These are phyloP conservation scores for Syzygium grande DNA, from an alignment of 345 rosid genomes.

Conservation along the genomic window DNA sequence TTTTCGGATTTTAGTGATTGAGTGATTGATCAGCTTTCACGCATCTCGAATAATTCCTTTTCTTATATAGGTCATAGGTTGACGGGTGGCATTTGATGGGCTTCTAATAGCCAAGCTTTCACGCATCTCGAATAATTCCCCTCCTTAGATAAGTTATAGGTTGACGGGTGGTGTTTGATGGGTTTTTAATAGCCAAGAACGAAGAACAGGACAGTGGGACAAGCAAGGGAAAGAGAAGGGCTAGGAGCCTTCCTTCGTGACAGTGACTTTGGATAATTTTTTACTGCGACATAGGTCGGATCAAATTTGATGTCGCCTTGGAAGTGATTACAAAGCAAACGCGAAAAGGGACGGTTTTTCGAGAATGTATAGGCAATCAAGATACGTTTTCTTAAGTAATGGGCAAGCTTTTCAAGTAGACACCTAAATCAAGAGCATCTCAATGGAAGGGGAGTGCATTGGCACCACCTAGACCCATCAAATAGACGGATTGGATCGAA, in stretches of 20 bases:
- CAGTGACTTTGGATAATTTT: neutral
- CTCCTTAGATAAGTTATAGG: neutral
- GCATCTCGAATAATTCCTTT: no score
- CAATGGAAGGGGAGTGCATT: neutral
- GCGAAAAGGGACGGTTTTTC: neutral
- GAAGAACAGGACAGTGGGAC: no score
- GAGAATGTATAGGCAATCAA: neutral
- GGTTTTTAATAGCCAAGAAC: neutral
- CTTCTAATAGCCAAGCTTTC: neutral
- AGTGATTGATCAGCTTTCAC: accelerated
- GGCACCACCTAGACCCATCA: no score
- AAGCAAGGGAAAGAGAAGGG: neutral
- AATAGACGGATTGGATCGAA: no score
- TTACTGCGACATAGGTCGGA: neutral
- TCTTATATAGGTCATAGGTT: no score
- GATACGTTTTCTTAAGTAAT: neutral
- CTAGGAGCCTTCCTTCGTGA: neutral
- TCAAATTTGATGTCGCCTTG: neutral
- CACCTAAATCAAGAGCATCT: neutral
- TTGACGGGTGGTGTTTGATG: neutral
- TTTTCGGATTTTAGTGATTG: neutral
- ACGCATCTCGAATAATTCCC: neutral
- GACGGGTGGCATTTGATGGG: no score
- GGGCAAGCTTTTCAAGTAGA: neutral
- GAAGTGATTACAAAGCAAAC: neutral